Base-by-base conservation (phyloP, 75 land plant genomes). In the Larix kaempferi region DNA sequence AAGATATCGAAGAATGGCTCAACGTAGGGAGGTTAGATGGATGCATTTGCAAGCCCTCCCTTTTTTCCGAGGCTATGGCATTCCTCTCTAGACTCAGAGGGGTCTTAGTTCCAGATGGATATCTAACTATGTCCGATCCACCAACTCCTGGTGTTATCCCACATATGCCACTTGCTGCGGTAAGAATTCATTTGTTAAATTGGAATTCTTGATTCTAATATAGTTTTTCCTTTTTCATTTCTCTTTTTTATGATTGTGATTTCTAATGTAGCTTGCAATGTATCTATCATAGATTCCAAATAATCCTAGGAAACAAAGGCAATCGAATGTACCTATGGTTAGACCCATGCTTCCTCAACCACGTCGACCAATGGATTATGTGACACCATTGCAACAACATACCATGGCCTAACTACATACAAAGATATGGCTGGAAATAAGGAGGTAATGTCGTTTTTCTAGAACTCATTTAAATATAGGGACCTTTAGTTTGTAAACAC, bases 11-110 rank as follows among this genome's bases (percentile, higher is more conserved):
- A n/a, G n/a, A n/a, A n/a, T n/a, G n/a, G 93, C 93, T 22, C 91
- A 91, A 65, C 87, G 87, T 55, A 93, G 89, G 61, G 94, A 94
- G 78, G 90, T 91, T 21, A 88, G 94, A 49, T 84, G 84, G 44
- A 86, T 87, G 16, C 89, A 89, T 52, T 74, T 93, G 88, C 82
- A 83, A 57, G 84, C n/a, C n/a, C n/a, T n/a, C 83, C 29, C 80
- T 49, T 0, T 64, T 82, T 81, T 81, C 82, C 4, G 82, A 82
- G 73, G 55, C 83, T 26, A 80, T 79, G 52, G 67, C 82, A 55
- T 88, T 79, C n/a, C 25, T 86, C 25, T 74, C 80, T 33, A 88
- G 88, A 8, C 76, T 88, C 23, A 71, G 87, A 4, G 74, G 80
- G 71, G 73, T 87, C 55, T 79, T 86, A 21, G 64, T 89, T 23